Base-by-base conservation (phyloP, 352 stramenopile genomes). In the Hyaloperonospora brassicae region DNA sequence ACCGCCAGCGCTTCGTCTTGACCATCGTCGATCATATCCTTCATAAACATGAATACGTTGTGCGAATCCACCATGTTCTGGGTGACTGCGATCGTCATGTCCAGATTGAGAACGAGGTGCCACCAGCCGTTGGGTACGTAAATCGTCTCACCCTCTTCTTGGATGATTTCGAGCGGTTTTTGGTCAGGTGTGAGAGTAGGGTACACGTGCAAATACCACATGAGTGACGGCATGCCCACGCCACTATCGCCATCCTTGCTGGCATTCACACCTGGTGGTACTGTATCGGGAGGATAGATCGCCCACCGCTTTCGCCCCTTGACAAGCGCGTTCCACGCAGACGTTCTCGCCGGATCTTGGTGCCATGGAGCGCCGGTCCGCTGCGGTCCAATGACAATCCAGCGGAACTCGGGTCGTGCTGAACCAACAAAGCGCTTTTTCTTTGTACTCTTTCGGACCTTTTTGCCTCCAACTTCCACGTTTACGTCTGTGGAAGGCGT, bases 71-170 rank as follows among this genome's bases (percentile, higher is more conserved):
- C 79, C 56, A 96, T 96, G 61, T 99, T 99, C 55, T 98, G 92
- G 1, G 95, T 98, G 42, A 99, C 83, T 5, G 95, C 95, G 30
- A 98, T 86, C 14, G 91, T 97, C 27, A 79, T 62, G 25, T 95
- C 87, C 11, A 98, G 75, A 64, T 99, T 99, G 44, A 99, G 70
- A 17, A 99, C 95, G 46, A 92, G 77, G 61, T 99, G 96, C 95
- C 95, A 98, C 95, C 95, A 99, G 14, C 95, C 94, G 57, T 92
- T 96, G 5, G 96, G 95, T 22, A 99, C 94, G 76, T 97, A 98
- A 43, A 99, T 86, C 5, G 96, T 91, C 59, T 99, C 96, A 10
- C 96, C 95, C 11, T 93, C 79, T 61, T 96, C 76, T 44, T 97
- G 93, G 27, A 97, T 79, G 2, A 94, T 68, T 54, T 94, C 81